These are phyloP conservation scores for Kwoniella botswanensis DNA, from an alignment of 768 basidiomycete species.

Conservation along the genomic window DNA sequence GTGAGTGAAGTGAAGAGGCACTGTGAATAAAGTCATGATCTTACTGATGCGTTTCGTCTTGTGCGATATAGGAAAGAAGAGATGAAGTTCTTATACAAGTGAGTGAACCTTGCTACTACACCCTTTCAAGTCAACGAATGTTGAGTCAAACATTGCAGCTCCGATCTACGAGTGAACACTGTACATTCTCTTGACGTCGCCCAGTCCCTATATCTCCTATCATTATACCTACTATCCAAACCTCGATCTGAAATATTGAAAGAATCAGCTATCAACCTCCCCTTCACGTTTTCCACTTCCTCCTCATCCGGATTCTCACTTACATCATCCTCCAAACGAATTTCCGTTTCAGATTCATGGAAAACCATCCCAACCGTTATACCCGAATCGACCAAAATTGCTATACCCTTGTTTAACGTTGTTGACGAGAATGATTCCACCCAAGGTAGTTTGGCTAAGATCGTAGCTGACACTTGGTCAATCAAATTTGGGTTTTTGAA, in stretches of 20 bases:
- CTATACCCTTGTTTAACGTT: constrained; percentile 52
- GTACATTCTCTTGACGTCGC: constrained; percentile 49
- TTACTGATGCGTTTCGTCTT: background rate
- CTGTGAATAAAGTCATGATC: too few species aligned
- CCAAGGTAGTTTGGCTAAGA: constrained; percentile 50
- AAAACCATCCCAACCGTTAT: constrained; percentile 41
- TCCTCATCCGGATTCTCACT: constrained; percentile 28
- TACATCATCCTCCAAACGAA: constrained; percentile 32
- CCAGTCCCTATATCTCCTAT: constrained; percentile 41
- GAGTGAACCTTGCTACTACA: constrained; percentile 16
- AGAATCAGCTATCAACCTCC: constrained; percentile 30
- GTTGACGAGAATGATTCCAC: constrained; percentile 53
- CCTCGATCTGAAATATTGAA: constrained; percentile 22
- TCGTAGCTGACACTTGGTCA: constrained; percentile 48
- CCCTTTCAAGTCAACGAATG: background rate
- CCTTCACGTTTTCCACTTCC: constrained; percentile 27
- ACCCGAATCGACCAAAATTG: constrained; percentile 35
- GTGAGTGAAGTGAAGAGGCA: constrained; percentile 25
- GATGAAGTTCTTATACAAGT: constrained; percentile 58
- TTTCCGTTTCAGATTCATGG: constrained; percentile 38
- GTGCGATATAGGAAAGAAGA: constrained; percentile 46
- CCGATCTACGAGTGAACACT: constrained; percentile 54
- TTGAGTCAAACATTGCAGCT: constrained; percentile 19
- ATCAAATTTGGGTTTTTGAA: constrained; percentile 56
- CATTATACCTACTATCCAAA: constrained; percentile 33